A percentile compares a stretch with the other conserved stretches of the same genome.
These are phyloP conservation scores for Heterobasidion annosum DNA, from an alignment of 1,284 basidiomycete species.

Conservation along the genomic window DNA sequence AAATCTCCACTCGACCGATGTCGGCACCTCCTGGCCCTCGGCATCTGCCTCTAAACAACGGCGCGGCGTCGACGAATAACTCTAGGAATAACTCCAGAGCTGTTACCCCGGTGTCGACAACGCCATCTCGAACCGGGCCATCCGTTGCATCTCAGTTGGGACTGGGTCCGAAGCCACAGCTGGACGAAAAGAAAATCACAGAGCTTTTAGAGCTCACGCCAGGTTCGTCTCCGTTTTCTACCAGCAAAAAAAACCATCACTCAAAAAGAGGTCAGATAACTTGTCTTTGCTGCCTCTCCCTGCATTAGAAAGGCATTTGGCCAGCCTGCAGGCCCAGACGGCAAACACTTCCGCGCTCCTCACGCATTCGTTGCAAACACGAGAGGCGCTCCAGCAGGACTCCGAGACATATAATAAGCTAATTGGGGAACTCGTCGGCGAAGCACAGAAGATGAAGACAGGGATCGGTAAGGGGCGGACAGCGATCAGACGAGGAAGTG, in stretches of 20 bases:
- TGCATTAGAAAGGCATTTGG: conserved; percentile 55
- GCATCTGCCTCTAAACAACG: conserved; percentile 27
- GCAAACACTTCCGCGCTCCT: conserved; percentile 65
- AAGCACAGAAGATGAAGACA: conserved; percentile 72
- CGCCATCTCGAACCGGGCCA: conserved; percentile 12
- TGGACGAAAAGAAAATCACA: conserved; percentile 58
- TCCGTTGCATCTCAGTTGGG: conserved; percentile 42
- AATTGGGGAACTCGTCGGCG: conserved; percentile 74
- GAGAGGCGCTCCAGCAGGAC: conserved; percentile 81
- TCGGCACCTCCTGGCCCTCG: conserved; percentile 65
- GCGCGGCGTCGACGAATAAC: conserved; percentile 18
- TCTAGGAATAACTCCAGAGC: conserved; percentile 31
- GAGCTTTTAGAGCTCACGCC: conserved; percentile 59
- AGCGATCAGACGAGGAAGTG: conserved; percentile 42
- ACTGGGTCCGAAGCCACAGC: conserved; percentile 59
- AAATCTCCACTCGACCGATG: conserved; percentile 75
- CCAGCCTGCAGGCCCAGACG: conserved; percentile 61
- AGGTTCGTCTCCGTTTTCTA: conserved; percentile 37
- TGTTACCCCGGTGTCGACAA: conserved; percentile 23
- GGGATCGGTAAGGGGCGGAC: conserved; percentile 30
- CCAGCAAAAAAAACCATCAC: neutral
- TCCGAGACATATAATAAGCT: conserved; percentile 78
- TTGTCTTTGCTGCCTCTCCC: conserved; percentile 62
- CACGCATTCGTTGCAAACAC: conserved; percentile 73
- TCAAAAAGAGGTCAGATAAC: conserved; percentile 37